Conservation (phyloP, 1,284 basidiomycete species). For the Pseudozyma pruni region DNA sequence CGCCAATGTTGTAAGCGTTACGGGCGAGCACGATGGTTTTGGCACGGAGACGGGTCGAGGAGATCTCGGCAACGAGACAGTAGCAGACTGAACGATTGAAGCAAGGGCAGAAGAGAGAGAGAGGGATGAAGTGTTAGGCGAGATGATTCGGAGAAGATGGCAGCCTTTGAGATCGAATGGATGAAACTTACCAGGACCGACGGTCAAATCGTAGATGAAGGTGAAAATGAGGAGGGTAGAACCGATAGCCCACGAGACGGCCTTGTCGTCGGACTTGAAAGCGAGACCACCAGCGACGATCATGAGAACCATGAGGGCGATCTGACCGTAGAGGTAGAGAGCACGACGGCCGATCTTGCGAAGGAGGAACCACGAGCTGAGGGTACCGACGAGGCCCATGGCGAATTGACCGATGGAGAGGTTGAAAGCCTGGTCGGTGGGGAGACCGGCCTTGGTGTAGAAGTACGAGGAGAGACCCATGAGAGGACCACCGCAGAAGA, state of each 20-base stretch:
- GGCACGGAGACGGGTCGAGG: conserved; percentile 70
- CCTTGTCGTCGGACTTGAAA: conserved; percentile 29
- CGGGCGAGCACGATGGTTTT: conserved; percentile 73
- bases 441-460: conserved; percentile 70
- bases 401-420: conserved; percentile 69
- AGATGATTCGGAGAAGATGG: too few species aligned
- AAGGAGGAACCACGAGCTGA: conserved; percentile 70
- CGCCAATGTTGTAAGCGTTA: conserved; percentile 68
- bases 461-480: conserved; percentile 68
- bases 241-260: conserved; percentile 68
- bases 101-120: neutral
- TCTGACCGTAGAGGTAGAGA: conserved; percentile 71
- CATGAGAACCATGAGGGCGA: conserved; percentile 69
- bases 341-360: conserved; percentile 68
- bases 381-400: conserved; percentile 68
- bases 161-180: neutral
- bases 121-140: neutral
- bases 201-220: conserved; percentile 68
- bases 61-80: conserved; percentile 70
- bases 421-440: conserved; percentile 67
- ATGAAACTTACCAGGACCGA: conserved; percentile 68
- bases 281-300: conserved; percentile 71
- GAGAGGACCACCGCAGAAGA: conserved; percentile 65
- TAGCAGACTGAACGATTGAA: conserved; percentile 66
- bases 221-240: conserved; percentile 70